These are phyloP conservation scores for Paracamarosporium sp. DNA, from an alignment of 2,329 filamentous ascomycete species.

Conservation along the genomic window DNA sequence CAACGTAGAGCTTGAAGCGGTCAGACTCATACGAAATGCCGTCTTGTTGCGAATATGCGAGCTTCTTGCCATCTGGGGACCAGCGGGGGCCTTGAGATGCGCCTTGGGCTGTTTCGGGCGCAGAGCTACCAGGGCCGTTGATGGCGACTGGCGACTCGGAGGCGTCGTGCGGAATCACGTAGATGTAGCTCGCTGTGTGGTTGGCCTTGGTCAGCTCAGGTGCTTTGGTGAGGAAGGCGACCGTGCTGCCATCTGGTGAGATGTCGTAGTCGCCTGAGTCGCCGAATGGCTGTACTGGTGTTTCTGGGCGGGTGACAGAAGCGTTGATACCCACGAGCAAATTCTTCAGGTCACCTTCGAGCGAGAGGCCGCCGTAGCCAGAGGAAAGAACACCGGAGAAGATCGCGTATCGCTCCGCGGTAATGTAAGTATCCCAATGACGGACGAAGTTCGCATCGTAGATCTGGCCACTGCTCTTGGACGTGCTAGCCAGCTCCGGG, in stretches of 20 bases:
- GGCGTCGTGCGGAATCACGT: slow-evolving; percentile 71
- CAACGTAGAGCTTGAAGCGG: slow-evolving; percentile 61
- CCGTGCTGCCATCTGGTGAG: slow-evolving; percentile 66
- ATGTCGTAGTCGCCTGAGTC: slow-evolving; percentile 80
- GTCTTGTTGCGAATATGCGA: slow-evolving; percentile 79
- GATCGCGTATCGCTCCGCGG: slow-evolving; percentile 72
- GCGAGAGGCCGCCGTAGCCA: slow-evolving; percentile 39
- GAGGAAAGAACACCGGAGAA: slow-evolving; percentile 70
- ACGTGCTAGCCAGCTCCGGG: slow-evolving; percentile 64
- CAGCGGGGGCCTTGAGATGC: slow-evolving; percentile 73
- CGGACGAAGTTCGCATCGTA: slow-evolving; percentile 79
- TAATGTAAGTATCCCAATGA: slow-evolving; percentile 80
- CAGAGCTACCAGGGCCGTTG: slow-evolving; percentile 39
- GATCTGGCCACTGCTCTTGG: slow-evolving; percentile 69
- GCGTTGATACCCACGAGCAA: slow-evolving; percentile 68
- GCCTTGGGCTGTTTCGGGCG: slow-evolving; percentile 58
- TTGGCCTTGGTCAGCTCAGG: slow-evolving; percentile 74
- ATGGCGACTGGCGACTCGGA: slow-evolving; percentile 54
- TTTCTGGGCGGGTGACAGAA: slow-evolving; percentile 63
- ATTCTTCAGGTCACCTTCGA: slow-evolving; percentile 44
- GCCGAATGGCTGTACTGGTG: slow-evolving; percentile 78
- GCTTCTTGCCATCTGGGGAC: slow-evolving; percentile 72
- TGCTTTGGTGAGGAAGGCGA: slow-evolving; percentile 77
- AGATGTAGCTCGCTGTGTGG: slow-evolving; percentile 83
- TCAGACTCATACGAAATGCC: slow-evolving; percentile 77